phyloP scores from a whole-genome alignment of 108 stramenopile species.

The Asterionellopsis glacialis region DNA sequence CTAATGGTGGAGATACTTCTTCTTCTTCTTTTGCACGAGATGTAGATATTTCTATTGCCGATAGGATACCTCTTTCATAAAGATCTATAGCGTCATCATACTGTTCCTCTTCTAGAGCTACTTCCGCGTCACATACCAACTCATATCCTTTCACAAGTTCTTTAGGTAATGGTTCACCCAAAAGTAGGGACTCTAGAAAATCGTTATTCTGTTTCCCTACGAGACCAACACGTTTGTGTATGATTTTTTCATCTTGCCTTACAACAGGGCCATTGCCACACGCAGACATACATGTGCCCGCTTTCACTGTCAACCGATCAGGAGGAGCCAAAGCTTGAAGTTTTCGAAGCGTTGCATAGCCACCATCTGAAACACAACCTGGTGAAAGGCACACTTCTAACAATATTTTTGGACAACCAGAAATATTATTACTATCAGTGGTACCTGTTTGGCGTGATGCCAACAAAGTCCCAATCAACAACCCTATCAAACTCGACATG shows the following conservation, averaged over 20 bases:
- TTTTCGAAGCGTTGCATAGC: not conserved
- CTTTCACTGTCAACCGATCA: constrained; percentile 12
- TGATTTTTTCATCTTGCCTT: not conserved
- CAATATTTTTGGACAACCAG: too few relatives aligned
- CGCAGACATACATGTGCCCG: constrained; percentile 21
- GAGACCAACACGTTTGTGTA: not conserved
- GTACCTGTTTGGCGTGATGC: too few relatives aligned
- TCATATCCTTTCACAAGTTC: not conserved
- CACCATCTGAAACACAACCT: not conserved
- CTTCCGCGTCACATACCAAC: not conserved
- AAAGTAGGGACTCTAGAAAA: not conserved
- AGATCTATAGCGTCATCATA: not conserved
- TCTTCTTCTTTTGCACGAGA: not conserved
- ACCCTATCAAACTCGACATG: too few relatives aligned
- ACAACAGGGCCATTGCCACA: constrained; percentile 38
- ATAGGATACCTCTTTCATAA: not conserved
- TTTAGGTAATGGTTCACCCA: not conserved
- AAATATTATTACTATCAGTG: too few relatives aligned
- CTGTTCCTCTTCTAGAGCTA: not conserved
- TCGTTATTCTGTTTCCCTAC: too few relatives aligned
- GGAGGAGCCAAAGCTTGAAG: constrained; percentile 27
- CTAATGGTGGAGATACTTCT: not conserved
- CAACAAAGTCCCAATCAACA: too few relatives aligned
- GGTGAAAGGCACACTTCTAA: constrained; percentile 1
- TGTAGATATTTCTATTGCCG: not conserved